Base-by-base conservation (phyloP, 768 basidiomycete genomes). In the Psilocybe cyanescens region DNA sequence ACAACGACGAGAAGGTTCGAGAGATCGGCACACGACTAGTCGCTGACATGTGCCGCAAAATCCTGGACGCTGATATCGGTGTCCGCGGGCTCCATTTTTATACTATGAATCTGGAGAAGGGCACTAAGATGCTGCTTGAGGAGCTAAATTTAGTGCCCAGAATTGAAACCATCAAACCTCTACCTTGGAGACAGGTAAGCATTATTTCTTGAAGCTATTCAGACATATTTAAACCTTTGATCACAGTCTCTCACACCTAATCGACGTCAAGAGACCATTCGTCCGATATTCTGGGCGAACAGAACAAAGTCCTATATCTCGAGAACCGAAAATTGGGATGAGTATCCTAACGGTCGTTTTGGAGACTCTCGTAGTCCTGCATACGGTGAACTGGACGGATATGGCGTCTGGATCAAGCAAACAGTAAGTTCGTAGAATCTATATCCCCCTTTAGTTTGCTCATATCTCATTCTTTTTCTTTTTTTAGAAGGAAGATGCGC, bases 261-360 rank as follows among this genome's bases (percentile, higher is more conserved):
- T 71, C 85, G 97, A 59, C 90, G 97, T 53, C 82, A 87, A 65
- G 97, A 99, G 76, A 90, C 86, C 51, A 99, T 97, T 65, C 90
- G 97, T 35, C 97, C 97, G 3, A 99, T 99, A 71, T 99, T 99
- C 81, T 99, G 97, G 96, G 95, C 97, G 11, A 99, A 99, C 78
- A 84, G 97, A 41, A 86, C 95, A 39, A 92, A 95, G 71, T 97
- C 95, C 1, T 99, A 99, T 73, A 81, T 99, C 49, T 93, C 93
- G 7, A 90, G 97, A 57, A 99, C 97, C 12, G 95, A 97, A 72
- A 94, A 97, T 71, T 99, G 97, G 97, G 97, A 99, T 72, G 97
- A 99, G 73, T 99, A 97, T 75, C 97, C 97, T 53, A 99, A 99
- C 74, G 97, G 97, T 58, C 93, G 97, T 66, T 99, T 97, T 71